phyloP scores from a whole-genome alignment of 2,329 filamentous ascomycete genomes.

The Phoma herbarum region DNA sequence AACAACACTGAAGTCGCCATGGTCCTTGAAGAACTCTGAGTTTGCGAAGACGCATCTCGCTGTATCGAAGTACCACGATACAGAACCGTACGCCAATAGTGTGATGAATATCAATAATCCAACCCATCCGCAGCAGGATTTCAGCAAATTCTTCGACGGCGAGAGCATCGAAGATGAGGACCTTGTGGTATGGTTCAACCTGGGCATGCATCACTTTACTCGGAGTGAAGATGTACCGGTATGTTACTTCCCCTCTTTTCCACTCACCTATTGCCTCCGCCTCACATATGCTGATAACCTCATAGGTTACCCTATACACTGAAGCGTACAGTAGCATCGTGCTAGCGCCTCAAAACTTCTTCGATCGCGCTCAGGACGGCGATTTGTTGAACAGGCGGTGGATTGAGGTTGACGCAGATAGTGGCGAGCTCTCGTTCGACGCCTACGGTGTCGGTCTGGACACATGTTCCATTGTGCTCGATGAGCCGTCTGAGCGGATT shows the following conservation, averaged over 20 bases:
- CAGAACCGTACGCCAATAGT: constrained; percentile 51
- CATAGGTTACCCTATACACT: constrained; percentile 27
- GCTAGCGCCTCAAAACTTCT: constrained; percentile 36
- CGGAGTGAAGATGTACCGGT: constrained; percentile 19
- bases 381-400: constrained; percentile 32
- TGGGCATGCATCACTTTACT: constrained; percentile 57
- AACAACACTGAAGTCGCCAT: constrained; percentile 49
- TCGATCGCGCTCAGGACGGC: constrained; percentile 33
- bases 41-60: constrained; percentile 53
- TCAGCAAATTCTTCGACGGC: constrained; percentile 60
- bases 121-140: constrained; percentile 55
- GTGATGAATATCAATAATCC: constrained; percentile 51
- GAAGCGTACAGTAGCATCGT: constrained; percentile 35
- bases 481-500: constrained; percentile 26
- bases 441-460: constrained; percentile 28
- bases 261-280: background rate
- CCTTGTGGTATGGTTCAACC: constrained; percentile 60
- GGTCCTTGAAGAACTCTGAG: constrained; percentile 45
- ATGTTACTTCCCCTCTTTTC: background rate
- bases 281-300: background rate
- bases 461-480: constrained; percentile 22
- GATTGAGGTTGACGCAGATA: constrained; percentile 26
- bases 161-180: constrained; percentile 55
- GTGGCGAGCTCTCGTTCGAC: constrained; percentile 26
- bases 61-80: constrained; percentile 56